Conservation (phyloP, 108 stramenopile genomes). For the Skeletonema marinoi region DNA sequence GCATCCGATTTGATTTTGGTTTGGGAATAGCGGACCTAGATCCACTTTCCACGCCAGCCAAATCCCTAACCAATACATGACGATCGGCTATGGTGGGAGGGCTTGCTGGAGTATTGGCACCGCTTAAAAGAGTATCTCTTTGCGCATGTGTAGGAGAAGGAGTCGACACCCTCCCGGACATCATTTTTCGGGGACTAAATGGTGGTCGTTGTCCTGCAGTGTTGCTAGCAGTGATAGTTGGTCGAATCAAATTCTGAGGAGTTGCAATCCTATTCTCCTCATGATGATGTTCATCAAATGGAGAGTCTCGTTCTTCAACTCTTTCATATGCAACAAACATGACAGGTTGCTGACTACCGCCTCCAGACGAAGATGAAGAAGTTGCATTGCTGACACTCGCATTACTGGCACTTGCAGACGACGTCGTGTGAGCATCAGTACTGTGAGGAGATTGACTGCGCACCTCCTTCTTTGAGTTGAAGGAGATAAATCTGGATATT, state of each 20-base stretch:
- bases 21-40: background rate
- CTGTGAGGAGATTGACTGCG: slow-evolving; percentile 4
- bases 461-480: background rate
- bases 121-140: background rate
- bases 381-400: background rate
- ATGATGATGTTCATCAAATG: slow-evolving; percentile 2
- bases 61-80: background rate
- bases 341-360: slow-evolving; percentile 1
- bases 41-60: background rate
- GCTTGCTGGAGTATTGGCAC: background rate
- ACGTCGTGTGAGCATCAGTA: background rate
- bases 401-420: background rate
- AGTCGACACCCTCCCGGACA: background rate
- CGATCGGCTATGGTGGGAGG: background rate
- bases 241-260: background rate
- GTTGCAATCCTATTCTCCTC: background rate
- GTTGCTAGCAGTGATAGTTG: background rate
- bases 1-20: background rate
- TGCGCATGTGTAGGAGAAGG: background rate
- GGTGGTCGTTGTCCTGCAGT: background rate
- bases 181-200: background rate
- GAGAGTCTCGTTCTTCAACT: background rate
- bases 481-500: background rate
- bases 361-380: background rate
- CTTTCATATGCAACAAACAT: background rate